Base-by-base conservation (phyloP, 805 yeast species). In the Ogataea methanolica region DNA sequence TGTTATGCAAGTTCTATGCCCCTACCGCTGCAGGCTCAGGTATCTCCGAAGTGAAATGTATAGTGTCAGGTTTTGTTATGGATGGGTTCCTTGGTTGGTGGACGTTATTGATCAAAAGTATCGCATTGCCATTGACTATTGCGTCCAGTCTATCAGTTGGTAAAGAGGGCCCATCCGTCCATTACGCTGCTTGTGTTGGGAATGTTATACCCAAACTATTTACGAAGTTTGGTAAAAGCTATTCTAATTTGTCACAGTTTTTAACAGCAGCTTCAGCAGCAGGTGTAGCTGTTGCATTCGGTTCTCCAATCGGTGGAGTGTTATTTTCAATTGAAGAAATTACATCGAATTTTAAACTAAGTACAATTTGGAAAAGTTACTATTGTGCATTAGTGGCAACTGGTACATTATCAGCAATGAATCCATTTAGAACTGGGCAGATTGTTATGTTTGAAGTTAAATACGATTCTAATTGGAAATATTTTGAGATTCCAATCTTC, bases 271-370 rank as follows among this genome's bases (percentile, higher is more conserved):
- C 96, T 4, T 79, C 97, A 9, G 98, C 97, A 3, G 96, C 99
- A 1, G 99, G 99, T 45, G 98, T 94, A 8, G 98, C 98, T 0
- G 98, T 94, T 8, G 99, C 98, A 0, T 94, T 94, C 71, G 98
- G 96, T 0, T 80, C 91, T 12, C 99, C 99, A 0, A 89, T 92
- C 71, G 96, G 96, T 23, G 99, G 99, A 15, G 98, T 94, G 1
- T 67, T 94, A 36, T 94, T 95, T 64, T 82, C 96, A 12, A 77
- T 94, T 49, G 99, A 94, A 63, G 99, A 94, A 57, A 89, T 94
- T 31, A 79, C 94, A 0, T 74, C 83, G 33, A 77, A 78, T 37
- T 85, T 89, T 62, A 85, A 81, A 54, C 69, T 90, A 15, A 75
- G 85, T 3, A 87, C 96, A 1, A 76, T 95, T 65, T 88, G 96